Evolutionary conservation across 345 rosid species (phyloP).

Genomic region (Barbarea vulgaris): DNA sequence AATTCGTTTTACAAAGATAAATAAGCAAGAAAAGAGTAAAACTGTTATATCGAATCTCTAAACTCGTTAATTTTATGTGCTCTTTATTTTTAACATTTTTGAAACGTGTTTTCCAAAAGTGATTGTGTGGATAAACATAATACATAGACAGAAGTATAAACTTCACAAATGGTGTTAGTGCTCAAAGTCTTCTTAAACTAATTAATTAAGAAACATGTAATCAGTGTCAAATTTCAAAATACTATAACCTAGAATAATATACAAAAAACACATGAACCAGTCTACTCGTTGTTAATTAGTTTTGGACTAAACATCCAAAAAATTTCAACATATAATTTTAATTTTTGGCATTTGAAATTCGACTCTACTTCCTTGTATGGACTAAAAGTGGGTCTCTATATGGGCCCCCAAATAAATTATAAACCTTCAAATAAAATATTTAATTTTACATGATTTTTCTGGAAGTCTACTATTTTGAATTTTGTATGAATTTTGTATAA

Average conservation of each 20-base stretch:
- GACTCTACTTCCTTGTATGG: background rate
- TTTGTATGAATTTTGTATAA: too few species aligned
- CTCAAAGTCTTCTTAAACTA: background rate
- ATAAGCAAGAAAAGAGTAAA: too few species aligned
- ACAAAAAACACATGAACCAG: background rate
- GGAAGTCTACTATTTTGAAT: background rate
- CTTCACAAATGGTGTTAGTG: background rate
- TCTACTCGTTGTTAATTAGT: background rate
- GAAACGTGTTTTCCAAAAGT: background rate
- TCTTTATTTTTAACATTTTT: background rate
- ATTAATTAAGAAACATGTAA: background rate
- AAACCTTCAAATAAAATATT: background rate
- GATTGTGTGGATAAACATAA: background rate
- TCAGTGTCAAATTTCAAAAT: background rate
- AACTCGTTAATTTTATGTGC: background rate
- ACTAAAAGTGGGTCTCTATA: background rate
- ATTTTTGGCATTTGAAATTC: background rate
- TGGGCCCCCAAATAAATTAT: background rate
- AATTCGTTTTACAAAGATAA: too few species aligned
- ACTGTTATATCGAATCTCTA: background rate
- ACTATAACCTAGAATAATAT: background rate
- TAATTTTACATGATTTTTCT: background rate
- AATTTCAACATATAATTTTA: background rate
- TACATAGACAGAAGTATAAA: background rate
- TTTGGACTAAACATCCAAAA: background rate